phyloP scores from a whole-genome alignment of 108 stramenopile genomes.

The Aurantiochytrium sp. region DNA sequence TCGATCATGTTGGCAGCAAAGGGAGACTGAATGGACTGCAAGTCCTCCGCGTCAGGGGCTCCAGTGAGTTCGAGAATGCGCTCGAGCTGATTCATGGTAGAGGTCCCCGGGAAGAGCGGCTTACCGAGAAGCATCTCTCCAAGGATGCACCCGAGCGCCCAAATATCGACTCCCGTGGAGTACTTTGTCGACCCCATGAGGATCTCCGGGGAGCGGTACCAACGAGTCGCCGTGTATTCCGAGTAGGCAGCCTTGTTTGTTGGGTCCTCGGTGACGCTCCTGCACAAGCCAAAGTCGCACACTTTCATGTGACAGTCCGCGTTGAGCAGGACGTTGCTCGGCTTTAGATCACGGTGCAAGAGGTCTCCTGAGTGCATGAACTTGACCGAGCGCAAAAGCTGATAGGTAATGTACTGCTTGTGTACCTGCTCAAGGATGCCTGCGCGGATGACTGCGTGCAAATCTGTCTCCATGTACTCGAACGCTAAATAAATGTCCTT shows the following conservation, averaged over 20 bases:
- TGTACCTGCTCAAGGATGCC: conserved; percentile 64
- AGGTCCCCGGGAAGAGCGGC: conserved; percentile 56
- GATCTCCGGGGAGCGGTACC: conserved; percentile 66
- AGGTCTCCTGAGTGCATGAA: conserved; percentile 66
- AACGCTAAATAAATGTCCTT: conserved; percentile 73
- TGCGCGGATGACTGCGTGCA: conserved; percentile 73
- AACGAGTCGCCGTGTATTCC: conserved; percentile 62
- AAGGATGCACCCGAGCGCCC: conserved; percentile 49
- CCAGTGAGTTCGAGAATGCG: conserved; percentile 59
- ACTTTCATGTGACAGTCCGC: conserved; percentile 58
- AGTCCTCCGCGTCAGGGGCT: conserved; percentile 29
- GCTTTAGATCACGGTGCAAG: conserved; percentile 53
- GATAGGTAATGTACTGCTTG: conserved; percentile 70
- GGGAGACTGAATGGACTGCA: conserved; percentile 32
- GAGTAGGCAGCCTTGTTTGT: conserved; percentile 41
- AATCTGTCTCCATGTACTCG: conserved; percentile 73
- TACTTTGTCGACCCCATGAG: conserved; percentile 55
- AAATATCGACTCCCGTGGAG: conserved; percentile 44
- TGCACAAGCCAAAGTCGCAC: conserved; percentile 57
- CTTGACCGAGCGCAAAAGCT: conserved; percentile 69
- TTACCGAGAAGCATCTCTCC: conserved; percentile 49
- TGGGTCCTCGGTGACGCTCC: neutral
- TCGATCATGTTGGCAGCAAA: conserved; percentile 51
- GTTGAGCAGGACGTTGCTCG: conserved; percentile 57
- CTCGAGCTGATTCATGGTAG: conserved; percentile 60